Conservation (phyloP, 1,139 yeast species). For the Debaryomyces robertsiae region DNA sequence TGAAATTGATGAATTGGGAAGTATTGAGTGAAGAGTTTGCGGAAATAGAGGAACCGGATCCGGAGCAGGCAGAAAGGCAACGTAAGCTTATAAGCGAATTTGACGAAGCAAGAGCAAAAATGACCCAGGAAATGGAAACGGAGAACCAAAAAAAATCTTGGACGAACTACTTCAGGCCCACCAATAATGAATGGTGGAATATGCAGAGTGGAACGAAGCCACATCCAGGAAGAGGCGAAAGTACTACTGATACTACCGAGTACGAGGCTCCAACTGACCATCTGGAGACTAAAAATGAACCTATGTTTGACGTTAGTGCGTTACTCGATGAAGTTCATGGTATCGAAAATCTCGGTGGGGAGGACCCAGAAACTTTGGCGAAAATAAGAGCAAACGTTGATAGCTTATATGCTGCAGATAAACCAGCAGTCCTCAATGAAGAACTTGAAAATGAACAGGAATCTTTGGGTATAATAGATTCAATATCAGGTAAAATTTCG, state of each 20-base stretch:
- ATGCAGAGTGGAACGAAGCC: slow-evolving; percentile 17
- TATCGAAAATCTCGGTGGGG: slow-evolving; percentile 36
- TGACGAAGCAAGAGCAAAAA: slow-evolving; percentile 75
- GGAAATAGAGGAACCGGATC: slow-evolving; percentile 96
- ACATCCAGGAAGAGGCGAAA: slow-evolving; percentile 17
- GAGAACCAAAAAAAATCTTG: slow-evolving; percentile 46
- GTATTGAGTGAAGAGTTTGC: slow-evolving; percentile 87
- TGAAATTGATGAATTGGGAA: slow-evolving; percentile 73
- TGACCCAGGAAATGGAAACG: slow-evolving; percentile 40
- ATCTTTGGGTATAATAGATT: not conserved
- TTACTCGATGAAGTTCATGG: slow-evolving; percentile 48
- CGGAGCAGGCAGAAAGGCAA: slow-evolving; percentile 81
- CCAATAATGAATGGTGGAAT: slow-evolving; percentile 85
- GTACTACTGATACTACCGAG: slow-evolving; percentile 11
- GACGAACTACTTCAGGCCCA: slow-evolving; percentile 72
- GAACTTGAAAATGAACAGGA: slow-evolving; percentile 22
- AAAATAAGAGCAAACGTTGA: slow-evolving; percentile 21
- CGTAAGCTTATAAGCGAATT: slow-evolving; percentile 79
- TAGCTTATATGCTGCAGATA: slow-evolving; percentile 9
- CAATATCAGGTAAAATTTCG: not conserved
- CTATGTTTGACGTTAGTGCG: slow-evolving; percentile 51
- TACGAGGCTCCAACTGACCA: slow-evolving; percentile 16
- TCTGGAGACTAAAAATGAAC: slow-evolving; percentile 15
- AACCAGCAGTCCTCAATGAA: slow-evolving; percentile 19
- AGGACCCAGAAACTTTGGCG: slow-evolving; percentile 20